Conservation (phyloP, 495 filamentous ascomycete species). For the Neurospora sp. region DNA sequence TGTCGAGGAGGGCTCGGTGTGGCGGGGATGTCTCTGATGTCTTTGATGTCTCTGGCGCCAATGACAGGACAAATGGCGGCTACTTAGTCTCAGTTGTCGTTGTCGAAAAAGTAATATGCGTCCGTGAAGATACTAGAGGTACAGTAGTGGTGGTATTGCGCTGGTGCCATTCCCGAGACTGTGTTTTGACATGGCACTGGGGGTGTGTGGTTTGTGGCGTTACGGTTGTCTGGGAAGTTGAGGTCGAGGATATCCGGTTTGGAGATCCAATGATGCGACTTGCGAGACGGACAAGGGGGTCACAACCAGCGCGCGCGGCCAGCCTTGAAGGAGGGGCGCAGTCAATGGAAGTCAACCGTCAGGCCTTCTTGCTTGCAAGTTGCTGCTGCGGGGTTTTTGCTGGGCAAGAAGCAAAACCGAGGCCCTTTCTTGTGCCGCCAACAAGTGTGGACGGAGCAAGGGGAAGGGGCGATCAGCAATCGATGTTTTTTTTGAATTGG, state of each 20-base stretch:
- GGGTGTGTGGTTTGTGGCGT: neutral
- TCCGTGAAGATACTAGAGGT: neutral
- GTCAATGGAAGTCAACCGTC: neutral
- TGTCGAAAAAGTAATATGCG: neutral
- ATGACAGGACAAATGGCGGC: neutral
- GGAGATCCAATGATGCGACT: neutral
- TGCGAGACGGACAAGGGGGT: neutral
- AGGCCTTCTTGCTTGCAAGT: neutral
- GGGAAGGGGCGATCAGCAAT: neutral
- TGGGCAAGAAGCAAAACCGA: neutral
- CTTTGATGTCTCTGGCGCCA: neutral
- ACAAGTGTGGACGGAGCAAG: neutral
- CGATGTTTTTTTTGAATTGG: neutral
- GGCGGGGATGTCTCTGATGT: neutral
- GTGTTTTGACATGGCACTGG: neutral
- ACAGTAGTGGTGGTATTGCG: neutral
- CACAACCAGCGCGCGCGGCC: neutral
- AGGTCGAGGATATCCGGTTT: neutral
- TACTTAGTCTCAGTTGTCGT: neutral
- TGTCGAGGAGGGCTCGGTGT: neutral
- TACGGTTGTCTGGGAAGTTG: neutral
- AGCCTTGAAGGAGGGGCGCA: constrained; percentile 1
- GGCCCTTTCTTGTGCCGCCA: neutral
- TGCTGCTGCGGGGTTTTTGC: constrained; percentile 7
- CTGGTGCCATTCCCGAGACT: neutral